These are phyloP conservation scores for Saccharomycopsis babjevae DNA, from an alignment of 805 yeast species.

Conservation along the genomic window DNA sequence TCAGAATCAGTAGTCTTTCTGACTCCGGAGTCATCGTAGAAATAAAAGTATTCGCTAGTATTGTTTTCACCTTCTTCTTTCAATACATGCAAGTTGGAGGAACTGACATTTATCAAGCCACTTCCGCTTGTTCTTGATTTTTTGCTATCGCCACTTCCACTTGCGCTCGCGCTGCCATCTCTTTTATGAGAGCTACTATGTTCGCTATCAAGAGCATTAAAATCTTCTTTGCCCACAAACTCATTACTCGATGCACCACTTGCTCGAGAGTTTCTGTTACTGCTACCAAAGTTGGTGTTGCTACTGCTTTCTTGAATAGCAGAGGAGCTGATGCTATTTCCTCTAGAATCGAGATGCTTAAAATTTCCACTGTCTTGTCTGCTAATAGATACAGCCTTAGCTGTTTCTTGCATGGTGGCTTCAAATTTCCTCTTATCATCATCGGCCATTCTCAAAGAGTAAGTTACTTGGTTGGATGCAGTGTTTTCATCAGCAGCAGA, in stretches of 20 bases:
- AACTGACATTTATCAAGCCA: constrained; percentile 4
- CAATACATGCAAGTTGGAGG: constrained; percentile 10
- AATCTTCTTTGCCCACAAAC: not conserved
- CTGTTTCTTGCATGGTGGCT: not conserved
- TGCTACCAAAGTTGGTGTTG: not conserved
- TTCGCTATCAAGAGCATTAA: not conserved
- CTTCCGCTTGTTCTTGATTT: constrained; percentile 5
- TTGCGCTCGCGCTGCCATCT: constrained; percentile 2
- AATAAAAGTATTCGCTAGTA: not conserved
- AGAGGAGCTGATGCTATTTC: constrained; percentile 8
- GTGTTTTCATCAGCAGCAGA: constrained; percentile 55
- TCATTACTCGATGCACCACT: not conserved
- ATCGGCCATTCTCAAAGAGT: constrained; percentile 69
- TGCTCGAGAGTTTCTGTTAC: not conserved
- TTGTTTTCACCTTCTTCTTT: constrained; percentile 10
- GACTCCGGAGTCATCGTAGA: not conserved
- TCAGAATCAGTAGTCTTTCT: not conserved
- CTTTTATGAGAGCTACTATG: not conserved
- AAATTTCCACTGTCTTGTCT: constrained; percentile 17
- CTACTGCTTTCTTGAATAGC: not conserved
- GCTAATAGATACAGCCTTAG: not conserved
- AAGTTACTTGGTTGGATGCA: constrained; percentile 73
- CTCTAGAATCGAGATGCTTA: constrained; percentile 14
- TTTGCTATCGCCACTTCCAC: not conserved
- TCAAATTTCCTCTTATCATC: constrained; percentile 32